Percentiles rank a stretch among this genome's conserved stretches.
Conservation (phyloP, 129 eudicot genomes). For the Gnaphalium uliginosum region DNA sequence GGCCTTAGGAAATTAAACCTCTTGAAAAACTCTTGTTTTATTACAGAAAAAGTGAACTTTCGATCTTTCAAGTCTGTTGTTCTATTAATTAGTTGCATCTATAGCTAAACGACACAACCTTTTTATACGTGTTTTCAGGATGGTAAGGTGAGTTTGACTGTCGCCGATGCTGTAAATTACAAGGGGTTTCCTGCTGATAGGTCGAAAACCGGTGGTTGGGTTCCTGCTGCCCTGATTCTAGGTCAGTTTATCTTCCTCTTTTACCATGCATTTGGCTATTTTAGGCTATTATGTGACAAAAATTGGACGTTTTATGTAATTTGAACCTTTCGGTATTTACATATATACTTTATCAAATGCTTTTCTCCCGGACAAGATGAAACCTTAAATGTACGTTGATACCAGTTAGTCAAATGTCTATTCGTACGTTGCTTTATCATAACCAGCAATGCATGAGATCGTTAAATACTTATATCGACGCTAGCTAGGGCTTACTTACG, state of each 20-base stretch:
- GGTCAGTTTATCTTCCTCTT: slow-evolving; percentile 46
- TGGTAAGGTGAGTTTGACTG: slow-evolving; percentile 57
- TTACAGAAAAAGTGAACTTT: background rate
- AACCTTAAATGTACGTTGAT: too few relatives aligned
- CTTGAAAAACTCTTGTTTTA: background rate
- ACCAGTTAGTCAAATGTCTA: too few relatives aligned
- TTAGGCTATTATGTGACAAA: background rate
- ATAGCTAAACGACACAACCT: background rate
- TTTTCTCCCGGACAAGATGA: too few relatives aligned
- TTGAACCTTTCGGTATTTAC: background rate
- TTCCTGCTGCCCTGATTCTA: slow-evolving; percentile 82
- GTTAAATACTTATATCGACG: background rate
- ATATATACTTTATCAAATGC: too few relatives aligned
- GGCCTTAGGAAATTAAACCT: background rate
- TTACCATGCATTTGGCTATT: slow-evolving; percentile 11
- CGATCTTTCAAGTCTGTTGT: too few relatives aligned
- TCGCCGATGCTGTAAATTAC: slow-evolving; percentile 75
- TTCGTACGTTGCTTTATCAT: background rate
- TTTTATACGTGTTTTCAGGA: slow-evolving; percentile 43
- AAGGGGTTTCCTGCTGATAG: slow-evolving; percentile 81
- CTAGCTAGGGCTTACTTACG: background rate
- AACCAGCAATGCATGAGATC: background rate
- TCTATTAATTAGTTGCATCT: background rate
- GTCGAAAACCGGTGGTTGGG: slow-evolving; percentile 93
- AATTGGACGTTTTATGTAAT: background rate